Base-by-base conservation (phyloP, 2,329 filamentous ascomycete species). In the Fusarium multiceps region DNA sequence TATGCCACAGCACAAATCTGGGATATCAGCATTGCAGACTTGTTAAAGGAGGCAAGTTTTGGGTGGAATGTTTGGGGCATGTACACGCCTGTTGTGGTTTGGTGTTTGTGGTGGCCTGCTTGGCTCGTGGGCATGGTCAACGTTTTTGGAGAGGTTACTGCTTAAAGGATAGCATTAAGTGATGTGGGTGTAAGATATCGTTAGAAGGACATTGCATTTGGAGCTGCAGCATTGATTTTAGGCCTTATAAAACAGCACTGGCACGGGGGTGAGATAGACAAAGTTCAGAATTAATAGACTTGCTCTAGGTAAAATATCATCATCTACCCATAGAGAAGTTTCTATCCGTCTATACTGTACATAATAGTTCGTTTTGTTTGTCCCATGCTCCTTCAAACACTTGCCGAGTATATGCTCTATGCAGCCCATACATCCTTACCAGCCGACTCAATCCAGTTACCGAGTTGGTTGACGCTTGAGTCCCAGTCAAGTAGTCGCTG, bases 391-490 rank as follows among this genome's bases (percentile, higher is more conserved):
- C 53, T 43, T 30, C 43, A 41, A 50, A 47, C 34, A 43, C 55
- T 48, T 49, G 27, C 28, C 16, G 40, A 41, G 51, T 56, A 10
- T 37, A 42, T 66, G 21, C 16, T 55, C 81, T 85, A 94, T 71
- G 93, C 92, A 68, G 94, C 94, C 95, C 95, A 98, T 42, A 98
- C 94, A 81, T 98, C 95, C 84, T 97, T 93, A 12, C 95, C 95
- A 34, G 93, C 92, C 23, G 90, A 88, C 85, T 98, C 95, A 77
- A 98, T 97, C 94, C 94, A 98, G 83, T 97, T 96, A 69, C 95
- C 95, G 60, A 99, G 86, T 81, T 96, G 91, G 80, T 98, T 98
- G 70, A 99, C 95, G 78, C 94, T 97, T 53, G 91, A 90, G 79
- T 98, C 94, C 96, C 96, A 99, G 76, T 99, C 95, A 78, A 92